Base-by-base conservation (phyloP, 2,329 filamentous ascomycete species). In the Didymella arachidicola region DNA sequence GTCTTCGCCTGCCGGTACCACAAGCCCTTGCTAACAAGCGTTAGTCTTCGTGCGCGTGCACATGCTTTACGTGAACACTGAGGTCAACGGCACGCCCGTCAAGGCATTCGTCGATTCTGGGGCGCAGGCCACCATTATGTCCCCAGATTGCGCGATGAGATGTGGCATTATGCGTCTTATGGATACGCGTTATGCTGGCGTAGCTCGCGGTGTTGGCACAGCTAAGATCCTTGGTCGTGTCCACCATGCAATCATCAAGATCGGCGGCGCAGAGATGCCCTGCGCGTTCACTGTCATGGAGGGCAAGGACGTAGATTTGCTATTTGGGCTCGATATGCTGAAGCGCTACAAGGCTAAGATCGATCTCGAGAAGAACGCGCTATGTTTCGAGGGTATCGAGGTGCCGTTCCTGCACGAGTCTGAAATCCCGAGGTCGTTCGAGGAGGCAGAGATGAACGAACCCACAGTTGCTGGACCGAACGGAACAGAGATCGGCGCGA, bases 251-350 rank as follows among this genome's bases (percentile, higher is more conserved):
- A 92, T 94, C 77, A 96, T 99, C 78, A 94, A 92, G 78, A 95
- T 99, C 67, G 95, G 94, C 52, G 87, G 85, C 41, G 86, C 94
- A 62, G 93, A 92, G 74, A 83, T 99, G 67, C 89, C 94, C 2
- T 98, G 93, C 80, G 95, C 93, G 59, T 99, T 99, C 77, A 99
- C 95, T 3, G 95, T 99, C 72, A 99, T 99, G 95, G 95, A 99
- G 80, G 95, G 95, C 64, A 99, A 98, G 79, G 88, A 92, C 51
- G 95, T 99, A 25, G 95, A 98, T 75, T 83, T 99, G 18, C 85
- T 99, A 2, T 86, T 99, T 12, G 95, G 95, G 3, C 81, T 99
- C 41, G 95, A 99, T 77, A 99, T 99, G 92, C 84, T 99, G 61
- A 97, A 96, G 80, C 87, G 95, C 38, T 93, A 98, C 78, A 94